Conservation (phyloP, 139 green algal species). For the Haematococcus lacustris region DNA sequence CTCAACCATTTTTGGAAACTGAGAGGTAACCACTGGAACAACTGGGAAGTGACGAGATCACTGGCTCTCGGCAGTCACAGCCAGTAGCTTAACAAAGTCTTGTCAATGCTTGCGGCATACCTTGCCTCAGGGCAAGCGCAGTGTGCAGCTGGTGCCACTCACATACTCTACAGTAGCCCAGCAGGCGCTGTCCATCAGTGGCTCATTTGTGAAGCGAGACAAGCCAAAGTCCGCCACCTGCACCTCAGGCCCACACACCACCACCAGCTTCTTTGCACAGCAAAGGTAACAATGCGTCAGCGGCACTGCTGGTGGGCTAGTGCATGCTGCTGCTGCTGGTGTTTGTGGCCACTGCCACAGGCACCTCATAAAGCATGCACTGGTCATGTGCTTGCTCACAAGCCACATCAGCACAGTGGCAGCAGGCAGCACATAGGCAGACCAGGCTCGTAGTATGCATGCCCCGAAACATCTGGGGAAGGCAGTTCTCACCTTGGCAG, state of each 20-base stretch:
- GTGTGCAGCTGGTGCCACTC: too few species aligned
- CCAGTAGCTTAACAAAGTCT: too few species aligned
- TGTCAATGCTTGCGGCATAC: too few species aligned
- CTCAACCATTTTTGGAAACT: too few species aligned
- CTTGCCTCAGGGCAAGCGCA: too few species aligned
- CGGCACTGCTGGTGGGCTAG: neutral
- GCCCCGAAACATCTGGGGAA: too few species aligned
- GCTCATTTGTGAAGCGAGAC: neutral
- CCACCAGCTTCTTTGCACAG: neutral
- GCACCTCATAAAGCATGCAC: too few species aligned
- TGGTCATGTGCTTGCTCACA: neutral
- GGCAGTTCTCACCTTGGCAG: conserved; percentile 9
- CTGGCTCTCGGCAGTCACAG: too few species aligned
- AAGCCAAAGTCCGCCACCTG: conserved; percentile 25
- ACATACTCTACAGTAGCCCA: too few species aligned
- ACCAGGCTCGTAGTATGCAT: neutral
- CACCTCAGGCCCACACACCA: neutral
- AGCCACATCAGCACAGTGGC: neutral
- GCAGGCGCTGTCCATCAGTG: neutral
- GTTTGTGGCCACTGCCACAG: neutral
- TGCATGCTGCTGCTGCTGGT: neutral
- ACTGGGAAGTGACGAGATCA: too few species aligned
- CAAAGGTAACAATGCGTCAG: neutral
- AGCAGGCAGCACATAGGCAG: neutral
- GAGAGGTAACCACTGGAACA: too few species aligned